A percentile compares a stretch with the other conserved stretches of the same genome.
These are phyloP conservation scores for Coffea humblotiana DNA, from an alignment of 305 asterid genomes.

Conservation along the genomic window DNA sequence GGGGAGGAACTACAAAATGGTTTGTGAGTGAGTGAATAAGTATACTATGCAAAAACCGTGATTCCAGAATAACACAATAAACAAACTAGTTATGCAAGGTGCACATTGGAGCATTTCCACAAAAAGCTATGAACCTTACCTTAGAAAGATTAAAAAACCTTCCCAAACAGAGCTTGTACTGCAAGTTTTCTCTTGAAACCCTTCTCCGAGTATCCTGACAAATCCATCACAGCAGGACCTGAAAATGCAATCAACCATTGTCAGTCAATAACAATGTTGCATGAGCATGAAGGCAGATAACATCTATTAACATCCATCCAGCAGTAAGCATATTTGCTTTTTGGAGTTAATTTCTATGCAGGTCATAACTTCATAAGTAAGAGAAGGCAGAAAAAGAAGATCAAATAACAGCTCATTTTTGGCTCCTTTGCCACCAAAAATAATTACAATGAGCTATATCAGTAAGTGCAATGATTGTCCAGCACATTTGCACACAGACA, in stretches of 20 bases:
- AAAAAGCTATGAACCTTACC: slow-evolving; percentile 33
- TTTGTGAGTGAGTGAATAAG: no score
- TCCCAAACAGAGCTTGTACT: slow-evolving; percentile 83
- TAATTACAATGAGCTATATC: neutral
- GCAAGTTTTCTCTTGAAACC: slow-evolving; percentile 81
- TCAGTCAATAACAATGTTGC: slow-evolving; percentile 16
- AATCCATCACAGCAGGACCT: slow-evolving; percentile 86
- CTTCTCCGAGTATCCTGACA: slow-evolving; percentile 72
- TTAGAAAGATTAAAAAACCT: slow-evolving; percentile 65
- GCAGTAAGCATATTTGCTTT: neutral
- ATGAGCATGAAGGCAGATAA: neutral
- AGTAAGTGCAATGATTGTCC: neutral
- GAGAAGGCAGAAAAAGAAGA: neutral
- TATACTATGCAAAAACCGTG: no score
- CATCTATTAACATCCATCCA: slow-evolving; percentile 1
- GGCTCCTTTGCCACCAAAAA: neutral
- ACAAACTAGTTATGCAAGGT: neutral
- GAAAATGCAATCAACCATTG: slow-evolving; percentile 34
- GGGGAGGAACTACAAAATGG: no score
- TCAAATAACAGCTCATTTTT: neutral
- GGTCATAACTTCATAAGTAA: neutral
- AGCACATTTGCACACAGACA: neutral
- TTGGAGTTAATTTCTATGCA: neutral
- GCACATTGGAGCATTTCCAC: neutral
- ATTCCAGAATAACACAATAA: neutral